Base-by-base conservation (phyloP, 2,329 filamentous ascomycete genomes). In the Pezicula rhizophila region DNA sequence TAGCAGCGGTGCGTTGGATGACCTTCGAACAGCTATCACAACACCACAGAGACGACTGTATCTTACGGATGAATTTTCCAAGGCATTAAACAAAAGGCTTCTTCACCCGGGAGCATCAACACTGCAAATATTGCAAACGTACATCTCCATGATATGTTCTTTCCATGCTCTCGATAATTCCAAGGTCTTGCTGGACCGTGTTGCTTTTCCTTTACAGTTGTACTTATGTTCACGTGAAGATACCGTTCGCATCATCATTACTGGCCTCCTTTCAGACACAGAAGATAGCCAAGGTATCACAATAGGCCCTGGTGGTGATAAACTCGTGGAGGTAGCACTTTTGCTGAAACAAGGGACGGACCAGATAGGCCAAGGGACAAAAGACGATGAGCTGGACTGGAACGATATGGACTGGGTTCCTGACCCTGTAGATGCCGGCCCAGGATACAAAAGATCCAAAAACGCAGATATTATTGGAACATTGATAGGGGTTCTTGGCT, bases 401-500 rank as follows among this genome's bases (percentile, higher is more conserved):
- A 79, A 89, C 61, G 91, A 99, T 65, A 87, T 96, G 84, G 80
- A 83, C 8, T 99, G 93, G 93, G 76, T 89, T 33, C 93, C 93
- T 1, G 88, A 96, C 60, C 93, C 93, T 0, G 84, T 95, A 35
- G 93, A 99, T 64, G 93, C 93, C 1, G 90, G 89, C 8, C 86
- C 89, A 42, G 89, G 96, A 63, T 96, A 96, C 71, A 89, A 87
- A 62, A 85, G 90, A 50, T 88, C 89, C 10, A 95, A 88, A 65
- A 87, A 83, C 39, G 87, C 91, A 55, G 93, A 99, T 66, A 85
- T 97, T 11, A 89, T 97, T 49, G 90, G 90, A 46, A 95, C 90
- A 46, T 74, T 99, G 39, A 87, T 97, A 57, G 86, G 83, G 50
- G 81, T 95, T 0, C 87, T 96, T 57, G 92, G 96, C 11, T 86